phyloP scores from a whole-genome alignment of 2,329 filamentous ascomycete species.

The Aspergillus pseudoterreus region DNA sequence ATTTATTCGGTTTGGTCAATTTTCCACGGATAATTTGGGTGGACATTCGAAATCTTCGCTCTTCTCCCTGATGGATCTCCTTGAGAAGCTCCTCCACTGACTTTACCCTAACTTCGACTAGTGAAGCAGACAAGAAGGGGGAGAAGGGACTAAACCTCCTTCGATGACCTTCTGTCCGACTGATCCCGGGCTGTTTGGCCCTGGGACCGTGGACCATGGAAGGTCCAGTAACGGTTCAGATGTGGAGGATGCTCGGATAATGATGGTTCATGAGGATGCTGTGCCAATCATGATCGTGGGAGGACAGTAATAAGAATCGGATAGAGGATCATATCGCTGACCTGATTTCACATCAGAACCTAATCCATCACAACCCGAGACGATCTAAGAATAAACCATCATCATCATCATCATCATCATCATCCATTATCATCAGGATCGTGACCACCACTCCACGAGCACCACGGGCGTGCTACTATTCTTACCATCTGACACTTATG shows the following conservation, averaged over 20 bases:
- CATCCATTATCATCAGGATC: neutral
- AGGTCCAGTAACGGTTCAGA: constrained; percentile 13
- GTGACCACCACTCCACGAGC: neutral
- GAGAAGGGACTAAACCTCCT: neutral
- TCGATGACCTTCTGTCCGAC: constrained; percentile 1
- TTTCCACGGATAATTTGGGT: neutral
- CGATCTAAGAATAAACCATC: neutral
- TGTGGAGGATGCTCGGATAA: constrained; percentile 14
- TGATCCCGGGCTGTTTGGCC: constrained; percentile 7
- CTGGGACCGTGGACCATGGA: constrained; percentile 11
- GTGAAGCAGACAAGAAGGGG: neutral
- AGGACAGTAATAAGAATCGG: neutral
- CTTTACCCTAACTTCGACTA: too few species aligned
- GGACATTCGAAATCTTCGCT: neutral
- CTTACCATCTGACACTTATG: neutral
- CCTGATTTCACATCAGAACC: too few species aligned
- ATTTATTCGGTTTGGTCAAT: neutral
- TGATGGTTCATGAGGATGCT: neutral
- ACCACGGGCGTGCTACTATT: neutral
- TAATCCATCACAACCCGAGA: too few species aligned
- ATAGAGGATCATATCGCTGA: too few species aligned
- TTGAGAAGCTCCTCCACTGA: too few species aligned
- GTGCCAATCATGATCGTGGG: neutral
- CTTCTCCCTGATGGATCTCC: neutral
- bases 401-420: neutral